Evolutionary conservation across 192 early-diverging fungal species (phyloP).

Genomic region (Mortierella antarctica): DNA sequence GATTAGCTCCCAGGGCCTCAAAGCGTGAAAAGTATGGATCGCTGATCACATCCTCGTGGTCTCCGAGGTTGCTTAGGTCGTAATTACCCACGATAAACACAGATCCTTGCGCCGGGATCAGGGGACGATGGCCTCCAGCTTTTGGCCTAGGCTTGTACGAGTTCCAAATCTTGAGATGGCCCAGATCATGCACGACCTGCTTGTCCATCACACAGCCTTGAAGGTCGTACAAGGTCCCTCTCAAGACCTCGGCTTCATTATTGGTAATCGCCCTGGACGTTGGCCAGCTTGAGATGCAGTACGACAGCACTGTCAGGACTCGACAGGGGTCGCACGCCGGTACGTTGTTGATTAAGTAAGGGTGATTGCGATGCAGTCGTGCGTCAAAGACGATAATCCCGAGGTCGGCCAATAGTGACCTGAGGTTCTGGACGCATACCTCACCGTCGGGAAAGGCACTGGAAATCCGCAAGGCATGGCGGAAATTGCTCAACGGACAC

Average conservation of each 20-base stretch:
- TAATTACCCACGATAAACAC: constrained; percentile 3
- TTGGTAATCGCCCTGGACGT: neutral
- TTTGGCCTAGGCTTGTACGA: neutral
- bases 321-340: neutral
- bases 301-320: neutral
- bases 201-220: too few relatives aligned
- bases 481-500: neutral
- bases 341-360: neutral
- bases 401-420: neutral
- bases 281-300: neutral
- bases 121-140: neutral
- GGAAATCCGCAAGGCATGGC: neutral
- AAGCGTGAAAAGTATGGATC: neutral
- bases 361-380: neutral
- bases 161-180: constrained; percentile 16
- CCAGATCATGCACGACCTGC: constrained; percentile 1
- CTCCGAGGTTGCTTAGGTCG: neutral
- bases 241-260: neutral
- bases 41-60: neutral
- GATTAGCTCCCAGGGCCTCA: neutral
- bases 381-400: constrained; percentile 7
- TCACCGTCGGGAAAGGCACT: neutral
- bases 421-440: neutral
- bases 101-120: constrained; percentile 10
- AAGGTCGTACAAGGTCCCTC: neutral